Conservation (phyloP, 352 stramenopile species). For the Phytophthora foliorum region DNA sequence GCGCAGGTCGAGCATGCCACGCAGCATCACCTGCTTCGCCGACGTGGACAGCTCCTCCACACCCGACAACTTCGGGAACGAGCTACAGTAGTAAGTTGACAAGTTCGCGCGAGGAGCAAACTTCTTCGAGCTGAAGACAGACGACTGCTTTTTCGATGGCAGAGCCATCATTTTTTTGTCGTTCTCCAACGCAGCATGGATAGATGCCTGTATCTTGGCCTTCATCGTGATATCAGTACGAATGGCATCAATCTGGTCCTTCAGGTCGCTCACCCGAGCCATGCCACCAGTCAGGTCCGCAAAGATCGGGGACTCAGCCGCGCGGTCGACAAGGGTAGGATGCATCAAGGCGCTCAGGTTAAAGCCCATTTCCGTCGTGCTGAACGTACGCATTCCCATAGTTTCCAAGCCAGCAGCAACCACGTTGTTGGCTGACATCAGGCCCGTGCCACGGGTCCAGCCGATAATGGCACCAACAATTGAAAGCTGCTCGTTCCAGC, state of each 20-base stretch:
- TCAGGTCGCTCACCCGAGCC: conserved; percentile 78
- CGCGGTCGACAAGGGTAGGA: conserved; percentile 76
- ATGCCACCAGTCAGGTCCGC: conserved; percentile 87
- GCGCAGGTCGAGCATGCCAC: conserved; percentile 84
- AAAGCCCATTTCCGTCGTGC: conserved; percentile 90
- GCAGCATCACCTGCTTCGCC: conserved; percentile 53
- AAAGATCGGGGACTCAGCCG: conserved; percentile 77
- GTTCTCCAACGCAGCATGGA: conserved; percentile 44
- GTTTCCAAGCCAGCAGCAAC: conserved; percentile 84
- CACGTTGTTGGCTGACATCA: conserved; percentile 92
- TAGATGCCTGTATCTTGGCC: conserved; percentile 62
- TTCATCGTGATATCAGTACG: conserved; percentile 65
- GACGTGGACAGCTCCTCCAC: conserved; percentile 48
- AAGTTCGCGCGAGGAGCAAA: conserved; percentile 72
- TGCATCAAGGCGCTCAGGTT: conserved; percentile 90
- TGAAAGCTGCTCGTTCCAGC: conserved; percentile 87
- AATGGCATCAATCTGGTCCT: conserved; percentile 66
- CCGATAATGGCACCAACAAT: conserved; percentile 88
- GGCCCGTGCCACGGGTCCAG: conserved; percentile 87
- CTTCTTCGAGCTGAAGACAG: conserved; percentile 21
- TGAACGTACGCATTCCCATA: conserved; percentile 88
- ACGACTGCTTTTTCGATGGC: conserved; percentile 26
- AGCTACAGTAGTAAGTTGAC: conserved; percentile 79
- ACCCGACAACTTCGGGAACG: conserved; percentile 66
- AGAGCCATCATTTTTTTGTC: conserved; percentile 46